Conservation (phyloP, 345 rosid genomes). For the Eucalyptus globulus region DNA sequence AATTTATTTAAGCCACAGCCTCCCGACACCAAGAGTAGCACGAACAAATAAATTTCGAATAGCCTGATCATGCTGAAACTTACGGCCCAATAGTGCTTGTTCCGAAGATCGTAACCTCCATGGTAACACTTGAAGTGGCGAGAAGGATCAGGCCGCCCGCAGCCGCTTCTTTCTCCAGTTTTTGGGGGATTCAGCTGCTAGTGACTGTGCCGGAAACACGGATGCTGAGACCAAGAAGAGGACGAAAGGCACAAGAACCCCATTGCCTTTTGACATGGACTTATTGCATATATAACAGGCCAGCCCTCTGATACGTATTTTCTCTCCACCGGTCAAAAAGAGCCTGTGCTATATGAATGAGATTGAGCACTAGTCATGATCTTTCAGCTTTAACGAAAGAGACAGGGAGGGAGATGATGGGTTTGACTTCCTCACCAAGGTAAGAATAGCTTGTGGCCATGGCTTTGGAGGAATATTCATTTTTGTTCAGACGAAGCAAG, state of each 20-base stretch:
- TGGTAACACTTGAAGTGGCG: slow-evolving; percentile 30
- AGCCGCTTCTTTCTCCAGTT: slow-evolving; percentile 1
- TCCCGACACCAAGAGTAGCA: not conserved
- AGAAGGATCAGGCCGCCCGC: slow-evolving; percentile 52
- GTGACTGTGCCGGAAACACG: not conserved
- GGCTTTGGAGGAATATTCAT: not conserved
- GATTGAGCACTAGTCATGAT: not conserved
- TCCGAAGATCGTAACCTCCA: slow-evolving; percentile 35
- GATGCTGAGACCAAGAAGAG: slow-evolving; percentile 19
- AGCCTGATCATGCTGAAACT: slow-evolving; percentile 5
- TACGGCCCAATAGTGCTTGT: slow-evolving; percentile 72
- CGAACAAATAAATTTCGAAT: not conserved
- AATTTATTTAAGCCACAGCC: not conserved
- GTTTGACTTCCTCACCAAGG: slow-evolving; percentile 42
- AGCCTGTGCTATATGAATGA: not conserved
- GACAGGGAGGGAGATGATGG: not conserved
- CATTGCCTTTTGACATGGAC: slow-evolving; percentile 7
- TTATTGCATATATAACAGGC: not conserved
- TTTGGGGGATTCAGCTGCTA: not conserved
- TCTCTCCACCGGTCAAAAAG: not conserved
- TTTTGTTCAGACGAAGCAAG: not conserved
- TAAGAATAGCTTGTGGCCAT: slow-evolving; percentile 53
- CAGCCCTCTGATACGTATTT: not conserved
- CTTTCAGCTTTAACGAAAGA: not conserved
- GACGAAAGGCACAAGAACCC: slow-evolving; percentile 5